Evolutionary conservation across 192 early-diverging fungal genomes (phyloP).

Genomic region (Borealophlyctis nickersoniae): DNA sequence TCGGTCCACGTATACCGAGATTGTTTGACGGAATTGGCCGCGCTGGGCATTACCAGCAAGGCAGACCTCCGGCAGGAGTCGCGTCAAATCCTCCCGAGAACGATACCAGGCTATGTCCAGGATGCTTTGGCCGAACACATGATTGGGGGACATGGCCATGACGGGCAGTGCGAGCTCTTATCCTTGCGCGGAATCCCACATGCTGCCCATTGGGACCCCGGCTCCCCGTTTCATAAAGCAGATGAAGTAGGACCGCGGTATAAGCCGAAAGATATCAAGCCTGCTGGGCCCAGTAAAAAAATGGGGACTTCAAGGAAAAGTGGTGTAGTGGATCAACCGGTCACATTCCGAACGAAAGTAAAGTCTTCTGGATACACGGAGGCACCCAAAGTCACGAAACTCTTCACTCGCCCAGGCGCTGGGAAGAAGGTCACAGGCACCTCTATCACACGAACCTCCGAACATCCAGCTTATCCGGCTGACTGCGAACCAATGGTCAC

Average conservation of each 20-base stretch:
- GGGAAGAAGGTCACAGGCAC: background rate
- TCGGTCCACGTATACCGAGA: slow-evolving; percentile 14
- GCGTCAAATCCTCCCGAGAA: slow-evolving; percentile 1
- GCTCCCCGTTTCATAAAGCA: background rate
- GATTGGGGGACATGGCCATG: background rate
- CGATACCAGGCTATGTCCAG: slow-evolving; percentile 20
- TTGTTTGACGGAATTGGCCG: slow-evolving; percentile 11
- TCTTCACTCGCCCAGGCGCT: slow-evolving; percentile 18
- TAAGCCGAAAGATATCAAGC: too few relatives aligned
- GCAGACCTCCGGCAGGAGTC: slow-evolving; percentile 7
- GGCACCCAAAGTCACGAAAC: slow-evolving; percentile 16
- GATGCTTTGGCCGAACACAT: slow-evolving; percentile 3
- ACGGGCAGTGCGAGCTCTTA: background rate
- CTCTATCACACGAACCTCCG: background rate
- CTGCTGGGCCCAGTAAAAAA: too few relatives aligned
- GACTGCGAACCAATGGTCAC: slow-evolving; percentile 3
- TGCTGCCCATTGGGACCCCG: background rate
- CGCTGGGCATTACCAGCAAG: slow-evolving; percentile 11
- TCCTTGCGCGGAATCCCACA: background rate
- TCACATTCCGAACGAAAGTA: slow-evolving; percentile 43
- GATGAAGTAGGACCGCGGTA: too few relatives aligned
- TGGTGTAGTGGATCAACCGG: slow-evolving; percentile 30
- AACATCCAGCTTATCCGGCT: slow-evolving; percentile 5
- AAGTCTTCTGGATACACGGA: slow-evolving; percentile 41
- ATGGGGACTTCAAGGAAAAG: background rate